A percentile compares a stretch with the other conserved stretches of the same genome.
Conservation (phyloP, 352 stramenopile species). For the Phytophthora capsici region DNA sequence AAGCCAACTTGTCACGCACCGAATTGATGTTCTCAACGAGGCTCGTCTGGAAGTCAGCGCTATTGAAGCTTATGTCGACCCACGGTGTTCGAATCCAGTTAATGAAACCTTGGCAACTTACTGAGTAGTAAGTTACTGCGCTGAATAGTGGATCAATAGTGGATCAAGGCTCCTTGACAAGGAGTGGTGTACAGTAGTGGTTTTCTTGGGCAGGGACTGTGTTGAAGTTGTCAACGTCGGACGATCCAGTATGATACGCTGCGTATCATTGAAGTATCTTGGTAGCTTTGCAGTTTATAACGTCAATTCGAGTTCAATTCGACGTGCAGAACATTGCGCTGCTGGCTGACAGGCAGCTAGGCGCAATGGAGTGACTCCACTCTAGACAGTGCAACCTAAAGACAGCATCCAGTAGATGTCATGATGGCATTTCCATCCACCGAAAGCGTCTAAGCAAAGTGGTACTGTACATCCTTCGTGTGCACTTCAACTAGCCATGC, state of each 20-base stretch:
- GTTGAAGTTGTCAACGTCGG: conserved; percentile 24
- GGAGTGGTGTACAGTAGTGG: too few species aligned
- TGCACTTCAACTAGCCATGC: conserved; percentile 13
- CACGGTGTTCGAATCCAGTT: not conserved
- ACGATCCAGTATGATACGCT: not conserved
- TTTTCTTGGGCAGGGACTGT: too few species aligned
- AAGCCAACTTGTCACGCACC: not conserved
- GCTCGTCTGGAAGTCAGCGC: conserved; percentile 7
- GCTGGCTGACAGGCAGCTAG: too few species aligned
- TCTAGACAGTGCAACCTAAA: too few species aligned
- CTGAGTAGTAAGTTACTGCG: too few species aligned
- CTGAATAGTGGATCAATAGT: too few species aligned
- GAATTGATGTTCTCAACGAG: not conserved
- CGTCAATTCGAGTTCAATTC: not conserved
- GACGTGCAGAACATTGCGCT: not conserved
- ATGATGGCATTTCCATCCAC: not conserved
- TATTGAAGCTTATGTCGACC: not conserved
- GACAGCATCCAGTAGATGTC: too few species aligned
- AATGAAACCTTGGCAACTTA: not conserved
- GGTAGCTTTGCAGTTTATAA: conserved; percentile 20
- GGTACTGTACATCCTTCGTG: not conserved
- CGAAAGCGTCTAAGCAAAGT: not conserved
- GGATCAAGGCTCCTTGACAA: too few species aligned
- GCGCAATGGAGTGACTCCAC: too few species aligned
- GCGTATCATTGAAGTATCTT: conserved; percentile 36